phyloP scores from a whole-genome alignment of 2,329 filamentous ascomycete species.

The Ophiosphaerella korrae region DNA sequence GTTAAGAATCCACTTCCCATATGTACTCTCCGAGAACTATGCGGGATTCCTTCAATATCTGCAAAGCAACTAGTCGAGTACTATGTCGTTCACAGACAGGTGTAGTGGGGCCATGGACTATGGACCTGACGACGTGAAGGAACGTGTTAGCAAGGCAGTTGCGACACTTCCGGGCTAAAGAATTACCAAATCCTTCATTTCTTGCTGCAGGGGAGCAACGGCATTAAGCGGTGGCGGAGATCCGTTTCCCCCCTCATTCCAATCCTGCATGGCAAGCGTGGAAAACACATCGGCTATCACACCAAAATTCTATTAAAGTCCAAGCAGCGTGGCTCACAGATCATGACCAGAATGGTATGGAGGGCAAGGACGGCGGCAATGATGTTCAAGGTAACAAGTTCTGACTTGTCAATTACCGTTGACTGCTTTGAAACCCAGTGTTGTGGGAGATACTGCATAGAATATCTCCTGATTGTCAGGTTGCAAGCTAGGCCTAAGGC shows the following conservation, averaged over 20 bases:
- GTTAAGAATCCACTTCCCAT: not conserved
- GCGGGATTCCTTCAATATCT: too few relatives aligned
- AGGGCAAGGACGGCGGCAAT: too few relatives aligned
- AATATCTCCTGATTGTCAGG: not conserved
- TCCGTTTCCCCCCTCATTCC: not conserved
- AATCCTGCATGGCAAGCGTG: slow-evolving; percentile 6
- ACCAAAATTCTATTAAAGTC: not conserved
- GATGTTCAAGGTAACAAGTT: too few relatives aligned
- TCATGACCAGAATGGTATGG: not conserved
- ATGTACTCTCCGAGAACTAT: not conserved
- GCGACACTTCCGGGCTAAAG: not conserved
- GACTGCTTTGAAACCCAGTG: not conserved
- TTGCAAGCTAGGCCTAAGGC: too few relatives aligned
- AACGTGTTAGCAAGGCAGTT: not conserved
- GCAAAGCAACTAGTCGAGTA: too few relatives aligned
- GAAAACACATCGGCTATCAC: slow-evolving; percentile 5
- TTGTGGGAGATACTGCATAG: not conserved
- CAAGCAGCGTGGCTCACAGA: not conserved
- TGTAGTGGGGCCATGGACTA: not conserved
- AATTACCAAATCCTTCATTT: not conserved
- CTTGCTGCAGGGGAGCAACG: not conserved
- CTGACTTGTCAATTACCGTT: too few relatives aligned
- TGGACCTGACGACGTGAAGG: not conserved
- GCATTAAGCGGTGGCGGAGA: not conserved
- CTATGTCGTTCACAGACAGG: too few relatives aligned